These are phyloP conservation scores for Leccinum disarticulatum DNA, from an alignment of 768 basidiomycete species.

Conservation along the genomic window DNA sequence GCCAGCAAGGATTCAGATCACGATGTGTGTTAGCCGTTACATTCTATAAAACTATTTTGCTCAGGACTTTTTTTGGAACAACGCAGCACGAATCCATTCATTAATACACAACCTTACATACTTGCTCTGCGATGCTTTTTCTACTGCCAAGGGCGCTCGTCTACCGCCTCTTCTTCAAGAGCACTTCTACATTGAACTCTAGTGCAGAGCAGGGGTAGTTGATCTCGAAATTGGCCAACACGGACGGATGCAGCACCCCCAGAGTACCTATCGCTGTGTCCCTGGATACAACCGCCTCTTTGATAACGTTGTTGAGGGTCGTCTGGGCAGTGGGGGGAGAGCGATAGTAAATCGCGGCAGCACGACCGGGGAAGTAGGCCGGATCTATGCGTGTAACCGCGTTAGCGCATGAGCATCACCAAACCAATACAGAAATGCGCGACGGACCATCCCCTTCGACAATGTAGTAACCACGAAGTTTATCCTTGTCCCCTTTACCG, in stretches of 20 bases:
- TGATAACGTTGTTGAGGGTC: constrained; percentile 41
- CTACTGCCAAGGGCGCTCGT: neutral
- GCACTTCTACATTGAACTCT: constrained; percentile 94
- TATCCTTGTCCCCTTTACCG: constrained; percentile 50
- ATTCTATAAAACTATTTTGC: constrained; percentile 11
- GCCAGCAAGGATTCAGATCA: constrained; percentile 1
- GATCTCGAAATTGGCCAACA: constrained; percentile 92
- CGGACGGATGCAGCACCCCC: constrained; percentile 91
- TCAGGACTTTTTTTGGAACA: neutral
- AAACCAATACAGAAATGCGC: neutral
- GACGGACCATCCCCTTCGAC: constrained; percentile 78
- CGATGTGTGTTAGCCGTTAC: constrained; percentile 11
- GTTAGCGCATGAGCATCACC: constrained; percentile 8
- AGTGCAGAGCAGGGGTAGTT: constrained; percentile 91
- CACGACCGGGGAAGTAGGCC: constrained; percentile 93
- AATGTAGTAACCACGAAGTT: constrained; percentile 86
- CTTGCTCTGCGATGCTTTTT: neutral
- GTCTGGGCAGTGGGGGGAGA: constrained; percentile 36
- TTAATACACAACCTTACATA: constrained; percentile 7
- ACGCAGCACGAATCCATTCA: constrained; percentile 1
- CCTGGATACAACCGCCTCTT: constrained; percentile 40
- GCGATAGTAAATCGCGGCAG: constrained; percentile 89
- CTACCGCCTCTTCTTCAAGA: constrained; percentile 60
- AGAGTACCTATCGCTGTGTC: constrained; percentile 86
- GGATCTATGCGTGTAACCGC: constrained; percentile 55